phyloP scores from a whole-genome alignment of 768 basidiomycete species.

The Podaxis sp. region DNA sequence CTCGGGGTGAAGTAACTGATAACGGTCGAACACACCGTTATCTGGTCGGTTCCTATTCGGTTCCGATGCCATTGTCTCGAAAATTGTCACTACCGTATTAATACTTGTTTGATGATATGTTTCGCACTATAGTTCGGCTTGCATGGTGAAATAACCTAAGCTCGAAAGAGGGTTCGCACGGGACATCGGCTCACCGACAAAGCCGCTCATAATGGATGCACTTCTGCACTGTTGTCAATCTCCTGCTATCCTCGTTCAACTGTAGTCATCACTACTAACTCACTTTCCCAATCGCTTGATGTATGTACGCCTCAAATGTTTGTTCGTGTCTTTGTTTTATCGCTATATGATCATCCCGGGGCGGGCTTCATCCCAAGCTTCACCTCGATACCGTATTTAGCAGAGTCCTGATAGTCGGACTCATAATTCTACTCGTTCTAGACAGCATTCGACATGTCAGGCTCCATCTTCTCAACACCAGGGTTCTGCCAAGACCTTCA shows the following conservation, averaged over 20 bases:
- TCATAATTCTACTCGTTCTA: not conserved
- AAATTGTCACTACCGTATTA: too few species aligned
- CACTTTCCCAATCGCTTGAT: too few species aligned
- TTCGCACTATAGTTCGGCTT: not conserved
- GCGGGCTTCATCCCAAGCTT: too few species aligned
- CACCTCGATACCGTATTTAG: too few species aligned
- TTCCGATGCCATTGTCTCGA: too few species aligned
- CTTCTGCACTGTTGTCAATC: not conserved
- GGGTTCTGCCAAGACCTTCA: too few species aligned
- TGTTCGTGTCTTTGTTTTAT: too few species aligned
- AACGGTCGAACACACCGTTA: too few species aligned
- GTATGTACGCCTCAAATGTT: too few species aligned
- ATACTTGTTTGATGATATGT: not conserved
- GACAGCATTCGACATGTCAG: not conserved
- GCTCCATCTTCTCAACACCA: not conserved
- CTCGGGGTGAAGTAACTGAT: too few species aligned
- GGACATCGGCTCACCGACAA: not conserved
- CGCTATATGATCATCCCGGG: too few species aligned
- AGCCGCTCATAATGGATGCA: not conserved
- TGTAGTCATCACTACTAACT: not conserved
- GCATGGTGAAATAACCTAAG: not conserved
- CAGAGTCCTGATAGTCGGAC: not conserved
- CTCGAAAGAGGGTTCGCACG: not conserved
- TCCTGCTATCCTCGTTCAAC: not conserved
- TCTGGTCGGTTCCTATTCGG: too few species aligned